These are phyloP conservation scores for Neltuma alba DNA, from an alignment of 306 rosid species.

Conservation along the genomic window DNA sequence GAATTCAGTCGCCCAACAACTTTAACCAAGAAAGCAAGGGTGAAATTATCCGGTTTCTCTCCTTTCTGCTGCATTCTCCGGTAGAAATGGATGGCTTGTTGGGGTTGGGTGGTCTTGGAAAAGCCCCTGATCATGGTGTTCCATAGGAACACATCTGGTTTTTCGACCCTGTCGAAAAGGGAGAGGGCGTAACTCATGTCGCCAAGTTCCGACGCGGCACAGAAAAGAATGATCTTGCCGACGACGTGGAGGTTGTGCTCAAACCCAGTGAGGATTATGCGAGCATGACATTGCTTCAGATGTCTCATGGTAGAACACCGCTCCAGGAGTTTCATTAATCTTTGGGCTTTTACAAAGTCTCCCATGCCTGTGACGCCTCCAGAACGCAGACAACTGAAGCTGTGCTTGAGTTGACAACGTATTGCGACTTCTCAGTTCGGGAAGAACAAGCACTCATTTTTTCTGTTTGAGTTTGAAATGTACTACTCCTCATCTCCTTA, in stretches of 20 bases:
- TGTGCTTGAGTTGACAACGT: background rate
- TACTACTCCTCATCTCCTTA: too few relatives aligned
- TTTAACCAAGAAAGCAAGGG: slow-evolving; percentile 69
- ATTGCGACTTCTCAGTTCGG: background rate
- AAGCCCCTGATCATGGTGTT: slow-evolving; percentile 82
- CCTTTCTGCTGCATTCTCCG: slow-evolving; percentile 50
- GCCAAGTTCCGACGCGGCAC: slow-evolving; percentile 45
- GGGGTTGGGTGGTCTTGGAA: slow-evolving; percentile 47
- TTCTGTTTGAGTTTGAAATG: background rate
- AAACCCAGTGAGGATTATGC: slow-evolving; percentile 49
- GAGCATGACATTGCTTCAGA: slow-evolving; percentile 60
- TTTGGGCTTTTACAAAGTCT: slow-evolving; percentile 40
- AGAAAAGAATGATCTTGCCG: slow-evolving; percentile 62
- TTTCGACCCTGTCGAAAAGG: slow-evolving; percentile 49
- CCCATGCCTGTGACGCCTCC: background rate
- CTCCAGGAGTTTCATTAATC: slow-evolving; percentile 54
- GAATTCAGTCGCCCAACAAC: slow-evolving; percentile 50
- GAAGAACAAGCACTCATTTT: background rate
- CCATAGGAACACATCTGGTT: slow-evolving; percentile 69
- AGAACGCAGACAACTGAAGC: background rate
- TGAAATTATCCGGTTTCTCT: slow-evolving; percentile 55
- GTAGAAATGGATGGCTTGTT: slow-evolving; percentile 51
- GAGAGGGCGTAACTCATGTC: slow-evolving; percentile 60
- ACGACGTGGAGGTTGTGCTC: slow-evolving; percentile 49
- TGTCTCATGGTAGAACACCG: slow-evolving; percentile 56